Evolutionary conservation across 139 green algal species (phyloP).

Genomic region (Edaphochlamys debaryana): DNA sequence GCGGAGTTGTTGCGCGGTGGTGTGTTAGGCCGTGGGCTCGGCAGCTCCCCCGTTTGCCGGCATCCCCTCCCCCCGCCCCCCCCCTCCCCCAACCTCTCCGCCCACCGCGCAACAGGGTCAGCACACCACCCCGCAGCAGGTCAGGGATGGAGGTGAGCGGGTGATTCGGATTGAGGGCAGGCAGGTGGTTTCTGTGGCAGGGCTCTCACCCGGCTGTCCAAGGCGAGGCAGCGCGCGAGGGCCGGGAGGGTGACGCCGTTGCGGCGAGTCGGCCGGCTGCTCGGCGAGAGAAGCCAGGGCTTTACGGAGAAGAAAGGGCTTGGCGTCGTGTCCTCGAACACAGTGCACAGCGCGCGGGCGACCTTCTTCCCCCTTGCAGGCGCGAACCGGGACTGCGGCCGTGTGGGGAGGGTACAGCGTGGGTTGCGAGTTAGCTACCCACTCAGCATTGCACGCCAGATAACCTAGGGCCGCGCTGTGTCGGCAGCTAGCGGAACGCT

Average conservation of each 20-base stretch:
- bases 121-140: too few species aligned
- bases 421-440: background rate
- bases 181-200: background rate
- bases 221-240: background rate
- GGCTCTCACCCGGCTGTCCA: background rate
- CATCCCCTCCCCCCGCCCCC: too few species aligned
- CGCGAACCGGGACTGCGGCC: background rate
- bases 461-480: background rate
- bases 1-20: too few species aligned
- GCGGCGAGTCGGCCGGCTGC: background rate
- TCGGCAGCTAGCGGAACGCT: background rate
- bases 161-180: background rate
- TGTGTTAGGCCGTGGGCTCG: too few species aligned
- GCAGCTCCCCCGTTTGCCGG: too few species aligned
- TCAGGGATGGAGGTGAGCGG: too few species aligned
- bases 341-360: slow-evolving; percentile 5
- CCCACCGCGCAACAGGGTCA: too few species aligned
- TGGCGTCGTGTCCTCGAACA: slow-evolving; percentile 12
- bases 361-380: slow-evolving; percentile 10
- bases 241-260: background rate
- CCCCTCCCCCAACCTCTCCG: too few species aligned
- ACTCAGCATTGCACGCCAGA: background rate
- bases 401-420: background rate
- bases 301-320: background rate
- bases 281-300: background rate